Conservation (phyloP, 2,329 filamentous ascomycete species). For the Fusarium nurragi region DNA sequence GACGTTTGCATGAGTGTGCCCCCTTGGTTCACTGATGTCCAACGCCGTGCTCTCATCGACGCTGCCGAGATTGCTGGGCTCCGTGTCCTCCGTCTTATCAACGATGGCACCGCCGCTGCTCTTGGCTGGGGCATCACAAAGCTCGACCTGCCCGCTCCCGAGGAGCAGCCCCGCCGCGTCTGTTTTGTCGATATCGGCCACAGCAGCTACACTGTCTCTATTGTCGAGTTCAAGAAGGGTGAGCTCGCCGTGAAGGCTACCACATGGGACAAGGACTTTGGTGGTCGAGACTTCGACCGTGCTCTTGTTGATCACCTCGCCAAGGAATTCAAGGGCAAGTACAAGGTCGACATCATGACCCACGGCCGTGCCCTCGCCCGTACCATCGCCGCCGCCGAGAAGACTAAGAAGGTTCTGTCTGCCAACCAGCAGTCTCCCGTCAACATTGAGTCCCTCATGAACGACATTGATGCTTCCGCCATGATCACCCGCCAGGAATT, state of each 20-base stretch:
- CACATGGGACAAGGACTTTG: slow-evolving; percentile 93
- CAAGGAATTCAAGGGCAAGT: slow-evolving; percentile 96
- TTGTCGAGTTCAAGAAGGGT: slow-evolving; percentile 97
- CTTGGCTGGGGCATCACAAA: slow-evolving; percentile 99
- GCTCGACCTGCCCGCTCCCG: slow-evolving; percentile 84
- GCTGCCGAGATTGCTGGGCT: slow-evolving; percentile 93
- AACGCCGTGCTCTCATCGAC: slow-evolving; percentile 89
- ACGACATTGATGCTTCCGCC: slow-evolving; percentile 89
- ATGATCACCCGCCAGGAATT: slow-evolving; percentile 95
- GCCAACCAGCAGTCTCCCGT: slow-evolving; percentile 92
- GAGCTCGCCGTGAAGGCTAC: slow-evolving; percentile 94
- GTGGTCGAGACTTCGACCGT: slow-evolving; percentile 96
- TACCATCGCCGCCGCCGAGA: slow-evolving; percentile 89
- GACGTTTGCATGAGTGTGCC: slow-evolving; percentile 95
- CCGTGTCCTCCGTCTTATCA: slow-evolving; percentile 93
- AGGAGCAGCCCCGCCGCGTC: slow-evolving; percentile 92
- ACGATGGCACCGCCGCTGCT: slow-evolving; percentile 96
- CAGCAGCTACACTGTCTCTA: slow-evolving; percentile 92
- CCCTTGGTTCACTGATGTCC: slow-evolving; percentile 95
- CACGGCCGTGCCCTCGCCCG: slow-evolving; percentile 91
- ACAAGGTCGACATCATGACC: slow-evolving; percentile 93
- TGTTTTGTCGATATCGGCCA: slow-evolving; percentile 95
- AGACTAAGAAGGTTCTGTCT: slow-evolving; percentile 97
- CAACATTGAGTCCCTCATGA: slow-evolving; percentile 99
- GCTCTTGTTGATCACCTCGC: slow-evolving; percentile 94